Base-by-base conservation (phyloP, 108 stramenopile species). In the Nitzschia putrida region DNA sequence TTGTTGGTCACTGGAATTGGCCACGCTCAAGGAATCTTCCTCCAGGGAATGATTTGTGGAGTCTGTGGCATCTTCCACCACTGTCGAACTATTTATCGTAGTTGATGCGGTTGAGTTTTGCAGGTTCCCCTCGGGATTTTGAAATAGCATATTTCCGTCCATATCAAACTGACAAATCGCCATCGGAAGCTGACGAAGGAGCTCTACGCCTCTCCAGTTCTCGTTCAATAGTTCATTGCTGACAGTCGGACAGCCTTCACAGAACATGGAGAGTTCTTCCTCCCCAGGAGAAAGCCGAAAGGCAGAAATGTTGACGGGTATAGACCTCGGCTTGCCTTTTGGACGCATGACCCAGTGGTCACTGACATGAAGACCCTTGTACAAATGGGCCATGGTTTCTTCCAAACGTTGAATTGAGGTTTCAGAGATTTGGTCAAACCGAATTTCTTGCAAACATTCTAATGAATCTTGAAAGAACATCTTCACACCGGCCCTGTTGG, bases 131-230 rank as follows among this genome's bases (percentile, higher is more conserved):
- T 73, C 71, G 0, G 79, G 79, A 49, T 75, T 75, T 22, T 80
- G 73, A 21, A 69, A 37, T 12, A 80, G 12, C 13, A 80, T 18
- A 3, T 51, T 61, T n/a, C 79, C 74, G 3, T 80, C 16, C 58
- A 71, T 47, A 63, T 80, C 74, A 51, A 71, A 69, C 49, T 64
- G 69, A 64, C 69, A 69, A 8, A 71, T 69, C 6, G 74, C 60
- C 13, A 80, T 29, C 23, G 79, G 79, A 20, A 80, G 39, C 41
- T 70, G 74, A 43, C 70, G 69, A 2, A 80, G 42, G 56, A 65
- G 69, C 50, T 75, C 79, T 38, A 71, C 43, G 6, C 61, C 74
- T 38, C 79, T 24, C 29, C 68, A 37, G 13, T 57, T 60, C 21
- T 51, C 59, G 11, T 63, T 44, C 18, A 45, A 20, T 38, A 63